Percentiles rank a stretch among this genome's conserved stretches.
phyloP scores from a whole-genome alignment of 2,329 filamentous ascomycete genomes.

The Dichotomopilus funicola region DNA sequence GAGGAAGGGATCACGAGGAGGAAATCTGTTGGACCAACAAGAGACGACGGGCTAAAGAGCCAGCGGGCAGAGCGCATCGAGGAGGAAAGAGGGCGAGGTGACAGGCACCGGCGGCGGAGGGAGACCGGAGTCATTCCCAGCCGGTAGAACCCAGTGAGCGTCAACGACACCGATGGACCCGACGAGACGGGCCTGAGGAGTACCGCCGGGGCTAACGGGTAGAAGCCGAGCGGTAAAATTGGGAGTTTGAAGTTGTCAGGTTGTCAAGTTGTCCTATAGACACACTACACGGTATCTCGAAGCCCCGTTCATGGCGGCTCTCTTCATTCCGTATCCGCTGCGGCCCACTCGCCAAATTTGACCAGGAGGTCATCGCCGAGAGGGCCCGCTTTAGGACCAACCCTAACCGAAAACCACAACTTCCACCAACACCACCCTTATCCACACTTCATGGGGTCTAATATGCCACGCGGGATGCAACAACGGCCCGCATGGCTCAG shows the following conservation, averaged over 20 bases:
- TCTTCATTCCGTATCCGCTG: too few relatives aligned
- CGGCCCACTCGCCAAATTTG: background rate
- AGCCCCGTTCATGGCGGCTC: too few relatives aligned
- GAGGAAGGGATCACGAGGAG: background rate
- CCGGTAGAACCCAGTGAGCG: background rate
- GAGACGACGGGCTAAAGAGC: background rate
- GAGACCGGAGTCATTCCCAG: background rate
- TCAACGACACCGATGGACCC: background rate
- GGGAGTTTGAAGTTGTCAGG: too few relatives aligned
- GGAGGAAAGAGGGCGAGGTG: background rate
- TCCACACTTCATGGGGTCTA: background rate
- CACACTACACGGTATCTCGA: too few relatives aligned
- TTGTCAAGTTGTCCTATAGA: too few relatives aligned
- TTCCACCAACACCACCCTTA: background rate
- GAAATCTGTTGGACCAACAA: background rate
- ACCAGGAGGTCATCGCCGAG: background rate
- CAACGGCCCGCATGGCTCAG: conserved; percentile 19
- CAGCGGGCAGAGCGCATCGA: background rate
- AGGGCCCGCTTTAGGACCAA: conserved; percentile 2
- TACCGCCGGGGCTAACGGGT: background rate
- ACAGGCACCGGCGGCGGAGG: background rate
- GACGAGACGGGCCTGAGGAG: background rate
- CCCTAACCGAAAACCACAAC: background rate
- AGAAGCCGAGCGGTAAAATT: background rate
- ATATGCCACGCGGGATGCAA: background rate